phyloP scores from a whole-genome alignment of 768 basidiomycete species.

The Leccinum fibrillosum region DNA sequence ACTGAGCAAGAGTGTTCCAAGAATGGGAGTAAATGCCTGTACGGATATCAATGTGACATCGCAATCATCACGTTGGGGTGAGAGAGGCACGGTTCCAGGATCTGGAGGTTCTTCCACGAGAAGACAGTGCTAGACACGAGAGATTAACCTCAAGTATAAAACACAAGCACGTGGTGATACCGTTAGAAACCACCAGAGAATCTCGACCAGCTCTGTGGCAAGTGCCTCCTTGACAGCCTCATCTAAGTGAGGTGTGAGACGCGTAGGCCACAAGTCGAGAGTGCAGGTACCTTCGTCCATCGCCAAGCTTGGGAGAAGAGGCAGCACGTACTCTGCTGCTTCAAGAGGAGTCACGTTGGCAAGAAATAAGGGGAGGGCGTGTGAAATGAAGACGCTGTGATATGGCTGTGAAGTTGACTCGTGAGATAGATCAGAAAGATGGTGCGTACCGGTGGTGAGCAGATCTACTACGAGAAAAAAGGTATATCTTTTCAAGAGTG shows the following conservation, averaged over 20 bases:
- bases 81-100: slow-evolving; percentile 9
- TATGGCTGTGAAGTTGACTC: slow-evolving; percentile 27
- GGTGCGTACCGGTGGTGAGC: slow-evolving; percentile 49
- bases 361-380: slow-evolving; percentile 77
- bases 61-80: slow-evolving; percentile 10
- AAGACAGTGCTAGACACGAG: slow-evolving; percentile 55
- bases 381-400: slow-evolving; percentile 74
- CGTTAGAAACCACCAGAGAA: slow-evolving; percentile 93
- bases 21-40: slow-evolving; percentile 86
- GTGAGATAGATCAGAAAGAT: neutral
- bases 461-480: slow-evolving; percentile 78
- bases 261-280: neutral
- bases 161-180: slow-evolving; percentile 31
- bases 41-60: slow-evolving; percentile 57
- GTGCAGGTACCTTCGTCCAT: slow-evolving; percentile 70
- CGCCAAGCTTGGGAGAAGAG: slow-evolving; percentile 81
- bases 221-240: slow-evolving; percentile 88
- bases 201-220: slow-evolving; percentile 69
- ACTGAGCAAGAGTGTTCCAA: slow-evolving; percentile 85
- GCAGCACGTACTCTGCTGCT: slow-evolving; percentile 90
- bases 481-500: slow-evolving; percentile 88
- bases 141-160: slow-evolving; percentile 1
- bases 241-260: slow-evolving; percentile 44
- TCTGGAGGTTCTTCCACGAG: slow-evolving; percentile 47
- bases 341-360: slow-evolving; percentile 77